Base-by-base conservation (phyloP, 1,284 basidiomycete genomes). In the Kalmanozyma brasiliensis region DNA sequence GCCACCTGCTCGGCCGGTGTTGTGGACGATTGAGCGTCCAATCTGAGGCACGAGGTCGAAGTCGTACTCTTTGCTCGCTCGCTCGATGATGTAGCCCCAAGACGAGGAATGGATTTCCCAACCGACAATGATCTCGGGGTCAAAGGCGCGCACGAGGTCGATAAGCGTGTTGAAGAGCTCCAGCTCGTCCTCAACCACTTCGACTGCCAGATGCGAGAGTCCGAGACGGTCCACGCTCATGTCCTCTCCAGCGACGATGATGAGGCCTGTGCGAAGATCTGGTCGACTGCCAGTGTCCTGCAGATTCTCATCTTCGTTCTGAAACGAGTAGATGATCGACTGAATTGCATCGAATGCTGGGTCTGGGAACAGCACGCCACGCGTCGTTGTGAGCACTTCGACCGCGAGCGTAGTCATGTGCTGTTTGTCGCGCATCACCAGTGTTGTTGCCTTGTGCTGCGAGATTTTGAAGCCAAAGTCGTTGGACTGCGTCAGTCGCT, bases 91-190 rank as follows among this genome's bases (percentile, higher is more conserved):
- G 82, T 94, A 98, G 0, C 94, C 94, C 95, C 95, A 98, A 1
- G 91, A 93, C 0, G 87, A 85, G 16, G 86, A 86, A 78, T 97
- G 92, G 13, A 96, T 86, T 72, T 98, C 94, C 91, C 93, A 98
- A 9, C 95, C 95, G 0, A 88, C 87, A 2, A 98, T 80, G 38
- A 97, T 89, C 80, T 98, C 95, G 0, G 95, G 95, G 82, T 98
- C 93, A 76, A 91, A 85, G 0, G 89, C 87, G 22, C 88, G 83
- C 2, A 96, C 87, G 20, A 89, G 83, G 76, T 97, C 93, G 26
- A 93, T 85, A 8, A 94, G 78, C 41, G 84, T 84, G 73, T 95
- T 94, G 58, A 98, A 84, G 16, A 98, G 83, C 26, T 94, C 93
- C 11, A 94, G 84, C 83, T 98, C 94, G 43, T 82, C 86, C 0